Base-by-base conservation (phyloP, 352 stramenopile species). In the Globisporangium megalacanthum region DNA sequence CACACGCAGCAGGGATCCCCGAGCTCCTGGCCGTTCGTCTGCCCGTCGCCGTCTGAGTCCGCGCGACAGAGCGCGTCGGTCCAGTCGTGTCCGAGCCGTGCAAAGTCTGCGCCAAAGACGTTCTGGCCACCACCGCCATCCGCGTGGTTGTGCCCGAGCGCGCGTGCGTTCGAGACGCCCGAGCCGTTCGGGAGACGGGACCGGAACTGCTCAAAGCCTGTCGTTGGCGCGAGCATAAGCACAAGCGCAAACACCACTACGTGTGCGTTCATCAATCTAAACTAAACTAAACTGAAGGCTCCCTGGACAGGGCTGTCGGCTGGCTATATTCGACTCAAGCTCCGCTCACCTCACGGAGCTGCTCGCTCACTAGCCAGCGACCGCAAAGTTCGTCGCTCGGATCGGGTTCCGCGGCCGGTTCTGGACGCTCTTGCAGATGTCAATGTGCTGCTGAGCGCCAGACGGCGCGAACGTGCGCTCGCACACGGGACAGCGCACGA, bases 401-500 rank as follows among this genome's bases (percentile, higher is more conserved):
- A 89, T 72, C 2, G 77, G 65, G 50, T 92, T 92, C 55, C 83
- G 85, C 2, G 85, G 85, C 3, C 83, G 79, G 48, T 94, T 86
- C 59, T 92, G 79, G 1, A 94, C 85, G 5, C 69, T 74, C 62
- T 87, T 88, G 72, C 85, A 94, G 51, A 94, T 94, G 1, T 75
- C 78, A 52, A 94, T 94, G 59, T 94, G 85, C 57, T 94, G 74
- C 58, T 94, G 79, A 4, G 79, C 85, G 8, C 85, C 85, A 0
- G 81, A 89, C 5, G 85, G 85, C 3, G 85, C 85, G 52, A 94
- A 94, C 54, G 84, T 90, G 31, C 85, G 80, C 44, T 74, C 65
- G 60, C 85, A 94, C 58, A 79, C 88, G 41, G 85, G 85, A 56
- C 85, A 94, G n/a, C 83, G 57, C 14, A 94, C 81, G 29, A 94